Percentiles rank a stretch among this genome's conserved stretches.
These are phyloP conservation scores for Cladorrhinum sp. DNA, from an alignment of 2,329 filamentous ascomycete genomes.

Conservation along the genomic window DNA sequence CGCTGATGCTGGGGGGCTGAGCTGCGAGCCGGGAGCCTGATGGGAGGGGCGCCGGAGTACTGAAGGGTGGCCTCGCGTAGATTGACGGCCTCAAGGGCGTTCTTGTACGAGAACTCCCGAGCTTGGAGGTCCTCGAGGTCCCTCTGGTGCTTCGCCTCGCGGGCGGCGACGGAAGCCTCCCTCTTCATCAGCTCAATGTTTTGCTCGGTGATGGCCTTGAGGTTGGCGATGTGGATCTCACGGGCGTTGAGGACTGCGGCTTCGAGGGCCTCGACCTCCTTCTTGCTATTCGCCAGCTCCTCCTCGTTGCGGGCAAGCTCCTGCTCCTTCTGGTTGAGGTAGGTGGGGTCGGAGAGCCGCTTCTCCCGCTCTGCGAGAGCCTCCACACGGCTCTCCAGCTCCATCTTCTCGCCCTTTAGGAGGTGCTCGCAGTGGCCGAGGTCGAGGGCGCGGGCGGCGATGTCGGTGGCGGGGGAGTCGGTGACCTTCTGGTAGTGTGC, in stretches of 20 bases:
- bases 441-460: too few relatives aligned
- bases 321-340: not conserved
- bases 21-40: too few relatives aligned
- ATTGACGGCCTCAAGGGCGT: not conserved
- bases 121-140: too few relatives aligned
- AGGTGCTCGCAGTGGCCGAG: too few relatives aligned
- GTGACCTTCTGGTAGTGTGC: too few relatives aligned
- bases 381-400: conserved; percentile 4
- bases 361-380: not conserved
- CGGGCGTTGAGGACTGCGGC: not conserved
- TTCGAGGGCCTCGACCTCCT: not conserved
- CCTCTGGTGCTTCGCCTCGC: not conserved
- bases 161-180: not conserved
- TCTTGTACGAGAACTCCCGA: too few relatives aligned
- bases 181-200: not conserved
- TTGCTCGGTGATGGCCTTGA: not conserved
- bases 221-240: not conserved
- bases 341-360: not conserved
- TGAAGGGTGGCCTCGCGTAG: not conserved
- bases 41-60: too few relatives aligned
- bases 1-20: too few relatives aligned
- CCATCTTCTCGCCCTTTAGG: too few relatives aligned
- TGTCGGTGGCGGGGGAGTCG: too few relatives aligned
- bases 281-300: not conserved
- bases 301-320: not conserved